These are phyloP conservation scores for Sonneratia alba DNA, from an alignment of 345 rosid species.

Conservation along the genomic window DNA sequence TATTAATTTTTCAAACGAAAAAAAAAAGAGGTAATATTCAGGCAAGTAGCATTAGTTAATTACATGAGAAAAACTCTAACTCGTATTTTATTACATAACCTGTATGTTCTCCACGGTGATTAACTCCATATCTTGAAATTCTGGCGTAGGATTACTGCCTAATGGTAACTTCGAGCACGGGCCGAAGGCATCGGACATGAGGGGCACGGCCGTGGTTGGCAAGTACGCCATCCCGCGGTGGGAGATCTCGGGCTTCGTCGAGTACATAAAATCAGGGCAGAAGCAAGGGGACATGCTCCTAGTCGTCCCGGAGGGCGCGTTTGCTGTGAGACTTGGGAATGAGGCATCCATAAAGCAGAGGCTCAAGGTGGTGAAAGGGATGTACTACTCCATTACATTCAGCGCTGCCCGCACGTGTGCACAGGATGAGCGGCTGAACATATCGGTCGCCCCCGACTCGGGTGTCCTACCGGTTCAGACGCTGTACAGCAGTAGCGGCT, in stretches of 20 bases:
- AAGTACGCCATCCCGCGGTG: not conserved
- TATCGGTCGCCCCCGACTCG: not conserved
- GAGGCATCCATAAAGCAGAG: not conserved
- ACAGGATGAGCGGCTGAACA: not conserved
- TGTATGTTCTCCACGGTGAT: not conserved
- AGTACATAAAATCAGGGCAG: not conserved
- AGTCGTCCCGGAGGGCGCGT: not conserved
- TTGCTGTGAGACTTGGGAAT: not conserved
- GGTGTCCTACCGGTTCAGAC: not conserved
- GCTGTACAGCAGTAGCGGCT: not conserved
- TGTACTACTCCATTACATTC: not conserved
- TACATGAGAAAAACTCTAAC: not conserved
- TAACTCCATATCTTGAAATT: not conserved
- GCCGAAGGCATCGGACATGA: not conserved
- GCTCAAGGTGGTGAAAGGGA: not conserved
- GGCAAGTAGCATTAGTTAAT: no score
- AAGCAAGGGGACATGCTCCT: not conserved
- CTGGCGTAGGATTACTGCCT: constrained; percentile 3
- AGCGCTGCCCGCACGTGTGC: not conserved
- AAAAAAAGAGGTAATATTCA: no score
- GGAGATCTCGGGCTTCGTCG: constrained; percentile 1
- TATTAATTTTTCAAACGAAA: no score
- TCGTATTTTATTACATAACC: not conserved
- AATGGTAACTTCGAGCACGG: constrained; percentile 1
- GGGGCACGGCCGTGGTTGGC: not conserved